phyloP scores from a whole-genome alignment of 345 rosid species.

The Viola odorata region DNA sequence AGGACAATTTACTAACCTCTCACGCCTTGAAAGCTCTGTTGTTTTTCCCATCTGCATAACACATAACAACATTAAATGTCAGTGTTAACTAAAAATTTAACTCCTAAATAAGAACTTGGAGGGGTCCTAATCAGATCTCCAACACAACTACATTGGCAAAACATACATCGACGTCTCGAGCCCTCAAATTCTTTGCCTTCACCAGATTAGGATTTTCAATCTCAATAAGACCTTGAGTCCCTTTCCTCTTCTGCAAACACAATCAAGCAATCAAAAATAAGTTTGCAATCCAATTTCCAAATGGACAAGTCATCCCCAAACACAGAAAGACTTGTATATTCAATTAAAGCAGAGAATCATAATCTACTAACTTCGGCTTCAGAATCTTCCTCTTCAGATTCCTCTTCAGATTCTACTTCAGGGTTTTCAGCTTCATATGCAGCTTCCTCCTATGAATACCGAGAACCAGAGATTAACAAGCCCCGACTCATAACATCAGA shows the following conservation, averaged over 20 bases:
- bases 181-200: constrained; percentile 66
- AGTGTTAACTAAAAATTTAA: too few species aligned
- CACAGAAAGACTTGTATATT: too few species aligned
- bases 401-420: constrained; percentile 56
- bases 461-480: neutral
- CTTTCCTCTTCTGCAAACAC: constrained; percentile 62
- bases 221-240: constrained; percentile 71
- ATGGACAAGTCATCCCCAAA: neutral
- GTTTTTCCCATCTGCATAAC: constrained; percentile 56
- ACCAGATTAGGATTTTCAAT: constrained; percentile 81
- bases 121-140: too few species aligned
- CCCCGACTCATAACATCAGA: too few species aligned
- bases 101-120: too few species aligned
- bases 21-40: constrained; percentile 94
- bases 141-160: too few species aligned
- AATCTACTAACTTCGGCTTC: constrained; percentile 42
- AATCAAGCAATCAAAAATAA: neutral
- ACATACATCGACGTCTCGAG: constrained; percentile 71
- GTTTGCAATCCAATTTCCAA: neutral
- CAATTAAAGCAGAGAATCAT: neutral
- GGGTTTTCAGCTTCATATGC: constrained; percentile 47
- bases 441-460: constrained; percentile 43
- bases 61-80: neutral
- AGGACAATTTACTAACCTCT: constrained; percentile 51
- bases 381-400: constrained; percentile 24